These are phyloP conservation scores for Tetradesmus obliquus DNA, from an alignment of 139 green algal genomes.

Conservation along the genomic window DNA sequence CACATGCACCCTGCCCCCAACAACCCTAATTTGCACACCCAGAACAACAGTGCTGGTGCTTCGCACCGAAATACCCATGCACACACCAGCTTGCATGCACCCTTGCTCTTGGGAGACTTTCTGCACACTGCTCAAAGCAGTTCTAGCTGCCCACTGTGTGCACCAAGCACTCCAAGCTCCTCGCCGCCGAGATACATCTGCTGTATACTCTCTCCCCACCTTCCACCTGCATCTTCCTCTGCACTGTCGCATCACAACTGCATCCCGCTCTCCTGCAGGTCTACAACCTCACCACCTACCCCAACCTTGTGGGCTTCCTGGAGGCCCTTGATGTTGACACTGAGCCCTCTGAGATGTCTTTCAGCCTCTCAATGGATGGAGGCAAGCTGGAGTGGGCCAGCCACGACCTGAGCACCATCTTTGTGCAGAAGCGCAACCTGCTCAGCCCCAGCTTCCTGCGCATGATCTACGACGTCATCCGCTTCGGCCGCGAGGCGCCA, in stretches of 20 bases:
- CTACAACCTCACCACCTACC: constrained; percentile 97
- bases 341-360: constrained; percentile 95
- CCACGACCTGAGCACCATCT: constrained; percentile 84
- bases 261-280: constrained; percentile 64
- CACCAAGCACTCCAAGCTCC: too few relatives aligned
- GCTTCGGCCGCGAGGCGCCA: constrained; percentile 87
- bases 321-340: constrained; percentile 90
- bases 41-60: too few relatives aligned
- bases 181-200: too few relatives aligned
- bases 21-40: too few relatives aligned
- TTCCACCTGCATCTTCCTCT: too few relatives aligned
- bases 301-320: constrained; percentile 92
- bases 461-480: constrained; percentile 94
- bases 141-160: too few relatives aligned
- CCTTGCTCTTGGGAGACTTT: too few relatives aligned
- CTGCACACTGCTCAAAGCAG: too few relatives aligned
- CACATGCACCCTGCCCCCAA: too few relatives aligned
- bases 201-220: too few relatives aligned
- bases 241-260: neutral
- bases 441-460: constrained; percentile 74
- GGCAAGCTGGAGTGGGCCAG: constrained; percentile 91
- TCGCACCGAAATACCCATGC: too few relatives aligned
- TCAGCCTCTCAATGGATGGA: constrained; percentile 86
- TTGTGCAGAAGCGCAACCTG: constrained; percentile 86
- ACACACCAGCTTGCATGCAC: too few relatives aligned